Evolutionary conservation across 129 eudicot species (phyloP), one percentile per base, ranked within the genome.

Genomic region (Oenanthe sinensis): DNA sequence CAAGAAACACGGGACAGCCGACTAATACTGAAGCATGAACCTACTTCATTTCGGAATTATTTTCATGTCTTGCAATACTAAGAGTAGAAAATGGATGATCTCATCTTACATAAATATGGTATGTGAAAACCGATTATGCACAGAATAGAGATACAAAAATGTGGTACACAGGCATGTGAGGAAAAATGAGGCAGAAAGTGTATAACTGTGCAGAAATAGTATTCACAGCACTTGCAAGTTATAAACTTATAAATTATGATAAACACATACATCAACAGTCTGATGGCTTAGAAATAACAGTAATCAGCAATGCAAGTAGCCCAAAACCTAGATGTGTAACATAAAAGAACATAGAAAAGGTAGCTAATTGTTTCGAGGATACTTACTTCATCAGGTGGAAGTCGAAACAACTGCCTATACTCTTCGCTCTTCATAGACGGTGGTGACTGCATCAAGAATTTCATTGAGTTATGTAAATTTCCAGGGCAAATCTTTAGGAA

Each of bases 391-490:
- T 91, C 97, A 46, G 88, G 85, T 62, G 98, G 96, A 80, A 93
- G 98, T 22, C 93, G 96, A 90, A 93, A 93, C 78, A 93, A 87
- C 55, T 90, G 93, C 30, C 98, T 90, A 77, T 93, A 93, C 77
- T 93, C 98, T 86, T 93, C 96, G 28, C 91, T 89, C 85, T 82
- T 88, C 83, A 88, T 52, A 67, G 88, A 83, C 19, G 85, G 81
- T 81, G 83, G 85, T 79, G 77, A 20, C 39, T 45, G 33, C 26
- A 15, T 45, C 54, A 52, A 54, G 33, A 47, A 71, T 43, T 3
- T 52, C 69, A 79, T 46, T 44, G 55, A 76, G n/a, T 45, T 71
- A 76, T 74, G 52, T 68, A 22, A 74, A 75, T n/a, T 76, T 79
- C 8, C 73, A 50, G 10, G 22, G 36, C 28, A 73, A 33, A 50